phyloP scores from a whole-genome alignment of 768 basidiomycete genomes.

The Termitomyces sp. region DNA sequence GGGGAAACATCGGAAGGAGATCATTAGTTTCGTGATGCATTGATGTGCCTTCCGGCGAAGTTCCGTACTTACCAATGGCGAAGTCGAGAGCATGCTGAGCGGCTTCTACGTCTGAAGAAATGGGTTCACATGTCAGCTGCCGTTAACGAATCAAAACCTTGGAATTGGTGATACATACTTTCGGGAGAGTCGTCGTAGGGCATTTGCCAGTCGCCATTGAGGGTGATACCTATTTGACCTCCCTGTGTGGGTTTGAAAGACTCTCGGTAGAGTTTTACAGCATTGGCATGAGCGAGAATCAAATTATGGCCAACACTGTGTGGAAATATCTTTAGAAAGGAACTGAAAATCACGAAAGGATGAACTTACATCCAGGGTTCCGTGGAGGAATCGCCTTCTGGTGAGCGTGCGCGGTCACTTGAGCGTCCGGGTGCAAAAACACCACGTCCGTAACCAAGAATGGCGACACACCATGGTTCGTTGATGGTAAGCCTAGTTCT shows the following conservation, averaged over 20 bases:
- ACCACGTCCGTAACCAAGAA: slow-evolving; percentile 68
- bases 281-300: slow-evolving; percentile 67
- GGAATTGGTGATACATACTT: slow-evolving; percentile 40
- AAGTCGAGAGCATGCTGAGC: slow-evolving; percentile 73
- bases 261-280: slow-evolving; percentile 63
- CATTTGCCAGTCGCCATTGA: slow-evolving; percentile 74
- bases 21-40: not conserved
- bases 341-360: not conserved
- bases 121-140: not conserved
- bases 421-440: slow-evolving; percentile 70
- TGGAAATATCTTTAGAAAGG: not conserved
- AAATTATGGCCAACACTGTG: slow-evolving; percentile 62
- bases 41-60: not conserved
- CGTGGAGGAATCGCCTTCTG: slow-evolving; percentile 60
- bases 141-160: not conserved
- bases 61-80: slow-evolving; percentile 50
- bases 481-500: slow-evolving; percentile 65
- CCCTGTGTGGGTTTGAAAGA: slow-evolving; percentile 60
- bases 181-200: slow-evolving; percentile 68
- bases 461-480: slow-evolving; percentile 71
- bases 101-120: slow-evolving; percentile 52
- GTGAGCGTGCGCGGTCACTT: slow-evolving; percentile 56
- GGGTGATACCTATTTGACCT: slow-evolving; percentile 74
- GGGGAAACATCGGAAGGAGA: slow-evolving; percentile 24
- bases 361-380: slow-evolving; percentile 66